These are phyloP conservation scores for Cyclocybe aegerita DNA, from an alignment of 768 basidiomycete genomes.

Conservation along the genomic window DNA sequence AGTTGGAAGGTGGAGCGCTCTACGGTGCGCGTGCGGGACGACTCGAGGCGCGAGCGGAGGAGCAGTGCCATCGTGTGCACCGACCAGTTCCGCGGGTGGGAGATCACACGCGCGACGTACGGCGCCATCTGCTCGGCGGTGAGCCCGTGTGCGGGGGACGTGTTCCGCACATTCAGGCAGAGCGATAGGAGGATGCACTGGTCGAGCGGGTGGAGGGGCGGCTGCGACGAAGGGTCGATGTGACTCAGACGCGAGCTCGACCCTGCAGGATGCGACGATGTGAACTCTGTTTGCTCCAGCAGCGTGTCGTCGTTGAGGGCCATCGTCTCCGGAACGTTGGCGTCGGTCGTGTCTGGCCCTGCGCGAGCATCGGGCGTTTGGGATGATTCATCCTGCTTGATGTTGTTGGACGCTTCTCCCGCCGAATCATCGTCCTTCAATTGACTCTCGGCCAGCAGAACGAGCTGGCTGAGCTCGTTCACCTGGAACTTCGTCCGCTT, in stretches of 20 bases:
- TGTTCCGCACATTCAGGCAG: conserved; percentile 88
- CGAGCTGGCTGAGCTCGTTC: conserved; percentile 82
- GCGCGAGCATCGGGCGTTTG: neutral
- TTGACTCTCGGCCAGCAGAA: conserved; percentile 88
- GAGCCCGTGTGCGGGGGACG: conserved; percentile 85
- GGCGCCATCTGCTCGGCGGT: conserved; percentile 92
- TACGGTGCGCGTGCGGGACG: conserved; percentile 85
- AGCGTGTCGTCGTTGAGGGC: conserved; percentile 94
- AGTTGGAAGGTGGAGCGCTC: conserved; percentile 92
- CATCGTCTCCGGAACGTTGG: conserved; percentile 71
- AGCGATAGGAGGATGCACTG: conserved; percentile 91
- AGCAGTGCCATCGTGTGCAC: conserved; percentile 96
- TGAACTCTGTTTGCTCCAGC: conserved; percentile 91
- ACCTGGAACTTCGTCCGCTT: conserved; percentile 94
- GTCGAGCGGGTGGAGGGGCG: conserved; percentile 87
- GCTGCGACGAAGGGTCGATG: conserved; percentile 82
- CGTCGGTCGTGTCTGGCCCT: conserved; percentile 9
- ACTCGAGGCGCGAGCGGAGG: conserved; percentile 88
- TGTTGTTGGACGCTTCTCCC: conserved; percentile 7
- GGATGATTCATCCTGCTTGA: conserved; percentile 1
- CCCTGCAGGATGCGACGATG: conserved; percentile 60
- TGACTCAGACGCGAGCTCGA: conserved; percentile 54
- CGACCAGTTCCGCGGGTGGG: conserved; percentile 93
- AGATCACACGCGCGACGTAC: conserved; percentile 86
- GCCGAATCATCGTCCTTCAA: conserved; percentile 27